Conservation (phyloP, 805 yeast species). For the Saturnispora serradocipensis region DNA sequence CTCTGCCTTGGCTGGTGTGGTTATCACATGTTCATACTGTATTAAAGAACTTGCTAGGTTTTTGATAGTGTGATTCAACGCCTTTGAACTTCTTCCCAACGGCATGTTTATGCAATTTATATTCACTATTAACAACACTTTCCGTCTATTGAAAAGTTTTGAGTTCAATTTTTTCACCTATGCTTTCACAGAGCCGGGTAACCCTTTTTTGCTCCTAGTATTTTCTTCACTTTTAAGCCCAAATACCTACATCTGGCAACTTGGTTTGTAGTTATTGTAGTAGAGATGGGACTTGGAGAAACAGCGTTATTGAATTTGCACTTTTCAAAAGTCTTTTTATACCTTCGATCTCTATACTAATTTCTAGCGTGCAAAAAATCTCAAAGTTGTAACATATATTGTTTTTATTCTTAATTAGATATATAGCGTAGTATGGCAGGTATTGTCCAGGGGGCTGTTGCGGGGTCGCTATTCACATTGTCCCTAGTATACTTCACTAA, state of each 20-base stretch:
- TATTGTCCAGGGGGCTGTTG: constrained; percentile 46
- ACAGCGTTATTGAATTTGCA: no score
- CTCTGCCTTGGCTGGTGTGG: constrained; percentile 70
- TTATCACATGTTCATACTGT: constrained; percentile 60
- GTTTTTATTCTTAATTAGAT: not conserved
- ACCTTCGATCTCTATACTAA: not conserved
- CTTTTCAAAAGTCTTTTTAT: no score
- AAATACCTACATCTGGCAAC: no score
- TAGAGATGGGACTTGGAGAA: no score
- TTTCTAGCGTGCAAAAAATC: not conserved
- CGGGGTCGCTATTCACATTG: constrained; percentile 55
- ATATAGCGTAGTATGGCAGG: constrained; percentile 28
- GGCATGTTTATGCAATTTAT: constrained; percentile 16
- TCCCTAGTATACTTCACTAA: constrained; percentile 55
- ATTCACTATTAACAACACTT: not conserved
- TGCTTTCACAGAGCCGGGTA: constrained; percentile 1
- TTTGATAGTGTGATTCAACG: constrained; percentile 47
- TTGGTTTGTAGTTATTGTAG: no score
- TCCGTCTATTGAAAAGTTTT: not conserved
- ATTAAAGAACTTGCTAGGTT: constrained; percentile 60
- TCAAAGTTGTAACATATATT: not conserved
- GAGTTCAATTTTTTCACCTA: not conserved
- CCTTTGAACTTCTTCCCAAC: constrained; percentile 38
- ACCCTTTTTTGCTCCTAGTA: not conserved
- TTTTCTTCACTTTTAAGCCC: not conserved